Evolutionary conservation across 495 filamentous ascomycete genomes (phyloP).

Genomic region (Durotheca rogersii): DNA sequence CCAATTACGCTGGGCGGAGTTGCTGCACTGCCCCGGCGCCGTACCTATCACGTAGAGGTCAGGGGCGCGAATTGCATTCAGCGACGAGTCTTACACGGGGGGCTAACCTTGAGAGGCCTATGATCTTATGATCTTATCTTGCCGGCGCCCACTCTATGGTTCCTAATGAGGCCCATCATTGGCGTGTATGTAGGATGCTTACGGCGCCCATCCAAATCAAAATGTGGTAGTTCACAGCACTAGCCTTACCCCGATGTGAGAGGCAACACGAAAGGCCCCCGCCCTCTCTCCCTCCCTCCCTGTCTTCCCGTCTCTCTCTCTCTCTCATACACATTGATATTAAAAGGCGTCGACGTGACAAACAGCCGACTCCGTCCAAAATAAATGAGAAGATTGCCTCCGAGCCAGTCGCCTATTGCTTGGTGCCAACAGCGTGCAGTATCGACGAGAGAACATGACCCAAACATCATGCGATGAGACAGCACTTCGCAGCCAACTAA

Average conservation of each 20-base stretch:
- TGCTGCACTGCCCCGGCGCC: slow-evolving; percentile 26
- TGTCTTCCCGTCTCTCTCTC: too few species aligned
- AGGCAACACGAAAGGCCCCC: too few species aligned
- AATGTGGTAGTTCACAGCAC: not conserved
- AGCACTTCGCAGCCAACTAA: slow-evolving; percentile 11
- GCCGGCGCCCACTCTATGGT: too few species aligned
- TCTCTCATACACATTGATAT: too few species aligned
- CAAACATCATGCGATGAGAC: slow-evolving; percentile 4
- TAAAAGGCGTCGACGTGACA: slow-evolving; percentile 4
- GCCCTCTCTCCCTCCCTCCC: too few species aligned
- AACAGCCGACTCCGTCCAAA: too few species aligned
- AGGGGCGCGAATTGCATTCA: slow-evolving; percentile 4
- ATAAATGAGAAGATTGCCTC: too few species aligned
- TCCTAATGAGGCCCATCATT: not conserved
- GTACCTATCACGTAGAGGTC: slow-evolving; percentile 7
- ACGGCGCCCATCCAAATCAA: not conserved
- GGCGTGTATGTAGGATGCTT: not conserved
- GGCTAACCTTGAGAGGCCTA: too few species aligned
- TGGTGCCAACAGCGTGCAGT: not conserved
- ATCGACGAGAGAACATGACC: not conserved
- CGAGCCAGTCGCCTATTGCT: too few species aligned
- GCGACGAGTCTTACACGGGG: slow-evolving; percentile 23
- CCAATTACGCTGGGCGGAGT: slow-evolving; percentile 17
- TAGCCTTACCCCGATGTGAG: too few species aligned
- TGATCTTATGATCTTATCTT: too few species aligned